Evolutionary conservation across 1,139 yeast genomes (phyloP).

Genomic region (Yarrowia galli): DNA sequence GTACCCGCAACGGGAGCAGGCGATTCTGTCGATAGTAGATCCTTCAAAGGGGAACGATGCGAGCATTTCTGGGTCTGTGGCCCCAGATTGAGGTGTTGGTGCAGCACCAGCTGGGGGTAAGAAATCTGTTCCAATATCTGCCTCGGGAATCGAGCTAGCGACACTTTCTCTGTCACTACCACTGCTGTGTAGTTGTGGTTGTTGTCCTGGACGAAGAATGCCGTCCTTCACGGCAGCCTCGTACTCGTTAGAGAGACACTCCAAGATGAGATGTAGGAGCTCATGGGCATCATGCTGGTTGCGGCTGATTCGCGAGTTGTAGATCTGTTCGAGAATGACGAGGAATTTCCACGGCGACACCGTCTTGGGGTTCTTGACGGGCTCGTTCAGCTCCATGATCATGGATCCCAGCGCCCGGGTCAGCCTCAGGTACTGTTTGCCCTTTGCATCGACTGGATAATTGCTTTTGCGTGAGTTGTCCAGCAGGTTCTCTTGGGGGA

Average conservation of each 20-base stretch:
- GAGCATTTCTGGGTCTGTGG: slow-evolving; percentile 40
- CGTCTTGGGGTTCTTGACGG: slow-evolving; percentile 61
- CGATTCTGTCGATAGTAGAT: slow-evolving; percentile 66
- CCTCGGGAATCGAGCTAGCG: slow-evolving; percentile 19
- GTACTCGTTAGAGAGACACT: slow-evolving; percentile 76
- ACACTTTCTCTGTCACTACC: background rate
- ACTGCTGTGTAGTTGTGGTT: background rate
- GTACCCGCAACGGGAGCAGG: slow-evolving; percentile 71
- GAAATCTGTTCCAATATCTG: slow-evolving; percentile 19
- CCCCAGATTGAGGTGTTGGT: background rate
- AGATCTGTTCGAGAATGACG: slow-evolving; percentile 75
- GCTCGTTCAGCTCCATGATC: slow-evolving; percentile 66
- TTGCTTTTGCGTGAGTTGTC: slow-evolving; percentile 15
- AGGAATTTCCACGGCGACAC: slow-evolving; percentile 82
- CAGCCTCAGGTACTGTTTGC: slow-evolving; percentile 25
- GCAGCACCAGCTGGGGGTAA: background rate
- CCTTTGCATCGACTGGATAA: slow-evolving; percentile 41
- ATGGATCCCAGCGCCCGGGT: slow-evolving; percentile 60
- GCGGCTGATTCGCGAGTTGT: slow-evolving; percentile 75
- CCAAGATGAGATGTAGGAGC: slow-evolving; percentile 77
- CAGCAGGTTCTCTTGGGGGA: slow-evolving; percentile 26
- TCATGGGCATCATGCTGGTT: slow-evolving; percentile 97
- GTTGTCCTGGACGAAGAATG: slow-evolving; percentile 5
- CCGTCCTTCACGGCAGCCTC: slow-evolving; percentile 45
- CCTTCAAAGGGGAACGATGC: slow-evolving; percentile 83